Evolutionary conservation across 495 filamentous ascomycete species (phyloP).

Genomic region (Cercophora samala): DNA sequence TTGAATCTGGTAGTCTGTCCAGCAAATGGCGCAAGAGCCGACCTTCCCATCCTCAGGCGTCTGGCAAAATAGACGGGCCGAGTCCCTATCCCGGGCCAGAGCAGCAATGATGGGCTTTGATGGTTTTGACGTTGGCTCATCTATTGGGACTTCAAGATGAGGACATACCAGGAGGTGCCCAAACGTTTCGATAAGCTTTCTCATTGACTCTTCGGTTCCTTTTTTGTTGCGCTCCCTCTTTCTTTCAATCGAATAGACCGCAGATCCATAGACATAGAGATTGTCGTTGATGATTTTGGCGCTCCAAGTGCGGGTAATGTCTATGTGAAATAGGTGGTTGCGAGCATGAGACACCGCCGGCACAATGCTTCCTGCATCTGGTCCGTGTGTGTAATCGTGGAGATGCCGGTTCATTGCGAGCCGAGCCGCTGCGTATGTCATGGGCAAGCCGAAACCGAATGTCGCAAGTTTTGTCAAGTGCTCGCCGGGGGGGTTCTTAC

Average conservation of each 20-base stretch:
- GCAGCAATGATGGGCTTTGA: neutral
- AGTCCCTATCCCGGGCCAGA: neutral
- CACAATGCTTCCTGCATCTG: neutral
- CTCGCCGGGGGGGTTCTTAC: neutral
- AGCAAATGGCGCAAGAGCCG: neutral
- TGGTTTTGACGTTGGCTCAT: too few relatives aligned
- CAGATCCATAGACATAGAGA: neutral
- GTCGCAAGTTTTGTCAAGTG: neutral
- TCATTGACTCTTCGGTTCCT: neutral
- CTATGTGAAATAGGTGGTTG: neutral
- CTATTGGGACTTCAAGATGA: neutral
- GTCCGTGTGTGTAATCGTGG: neutral
- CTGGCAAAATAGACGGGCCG: neutral
- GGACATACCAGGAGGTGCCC: neutral
- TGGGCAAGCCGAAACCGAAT: neutral
- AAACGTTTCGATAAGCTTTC: neutral
- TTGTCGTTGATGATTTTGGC: neutral
- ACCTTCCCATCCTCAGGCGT: neutral
- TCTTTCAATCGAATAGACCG: too few relatives aligned
- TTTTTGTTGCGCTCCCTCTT: neutral
- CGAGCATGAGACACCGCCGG: neutral
- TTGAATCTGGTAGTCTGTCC: neutral
- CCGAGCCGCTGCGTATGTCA: neutral
- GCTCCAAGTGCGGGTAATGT: neutral
- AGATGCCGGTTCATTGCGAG: neutral